Conservation (phyloP, 768 basidiomycete species). For the Pleurotus sapidus region DNA sequence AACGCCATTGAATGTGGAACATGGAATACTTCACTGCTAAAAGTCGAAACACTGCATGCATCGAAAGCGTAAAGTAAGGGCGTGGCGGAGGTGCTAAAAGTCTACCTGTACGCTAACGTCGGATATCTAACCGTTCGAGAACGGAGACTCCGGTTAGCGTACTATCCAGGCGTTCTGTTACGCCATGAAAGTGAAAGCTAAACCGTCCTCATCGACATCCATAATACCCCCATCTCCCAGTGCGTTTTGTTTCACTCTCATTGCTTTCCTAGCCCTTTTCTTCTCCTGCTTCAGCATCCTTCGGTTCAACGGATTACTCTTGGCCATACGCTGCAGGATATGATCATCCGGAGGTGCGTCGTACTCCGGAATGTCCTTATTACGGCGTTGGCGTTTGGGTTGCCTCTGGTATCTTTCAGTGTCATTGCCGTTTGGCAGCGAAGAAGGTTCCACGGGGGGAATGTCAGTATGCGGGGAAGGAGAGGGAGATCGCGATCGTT, state of each 20-base stretch:
- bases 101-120: too few species aligned
- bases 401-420: constrained; percentile 26
- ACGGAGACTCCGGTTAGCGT: too few species aligned
- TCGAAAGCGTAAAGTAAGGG: too few species aligned
- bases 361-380: constrained; percentile 52
- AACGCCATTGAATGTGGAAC: too few species aligned
- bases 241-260: constrained; percentile 24
- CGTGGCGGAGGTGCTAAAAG: too few species aligned
- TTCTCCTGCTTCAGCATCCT: constrained; percentile 60
- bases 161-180: too few species aligned
- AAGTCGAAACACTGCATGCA: too few species aligned
- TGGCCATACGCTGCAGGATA: constrained; percentile 42
- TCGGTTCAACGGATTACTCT: constrained; percentile 59
- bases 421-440: constrained; percentile 15
- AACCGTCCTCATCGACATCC: constrained; percentile 45
- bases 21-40: too few species aligned
- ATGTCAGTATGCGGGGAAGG: constrained; percentile 9
- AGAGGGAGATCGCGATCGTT: constrained; percentile 37
- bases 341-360: constrained; percentile 48
- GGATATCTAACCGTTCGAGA: too few species aligned
- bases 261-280: constrained; percentile 58
- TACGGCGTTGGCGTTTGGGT: constrained; percentile 61
- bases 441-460: constrained; percentile 12
- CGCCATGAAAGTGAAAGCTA: constrained; percentile 48
- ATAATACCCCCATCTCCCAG: constrained; percentile 22